phyloP scores from a whole-genome alignment of 208 protist species.

The Entamoeba invadens region DNA sequence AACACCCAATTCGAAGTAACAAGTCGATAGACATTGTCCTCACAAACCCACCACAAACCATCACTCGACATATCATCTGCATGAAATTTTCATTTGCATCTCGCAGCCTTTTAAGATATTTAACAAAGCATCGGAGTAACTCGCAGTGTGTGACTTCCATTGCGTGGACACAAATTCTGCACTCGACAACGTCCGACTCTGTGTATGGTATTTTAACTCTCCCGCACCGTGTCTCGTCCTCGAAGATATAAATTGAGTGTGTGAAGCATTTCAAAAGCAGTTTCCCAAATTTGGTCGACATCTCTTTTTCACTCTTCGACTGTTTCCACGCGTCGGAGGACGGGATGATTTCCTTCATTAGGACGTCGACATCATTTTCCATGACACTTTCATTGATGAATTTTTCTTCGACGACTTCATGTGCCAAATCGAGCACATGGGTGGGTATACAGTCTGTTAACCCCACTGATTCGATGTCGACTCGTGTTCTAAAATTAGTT shows the following conservation, averaged over 20 bases:
- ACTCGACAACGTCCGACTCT: neutral
- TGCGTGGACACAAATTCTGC: neutral
- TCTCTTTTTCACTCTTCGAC: neutral
- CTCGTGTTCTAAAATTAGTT: neutral
- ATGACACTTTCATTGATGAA: neutral
- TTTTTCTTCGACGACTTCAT: neutral
- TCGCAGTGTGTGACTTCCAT: neutral
- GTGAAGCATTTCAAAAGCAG: neutral
- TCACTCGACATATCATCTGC: neutral
- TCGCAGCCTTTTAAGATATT: neutral
- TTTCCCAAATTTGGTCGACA: neutral
- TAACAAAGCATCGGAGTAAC: neutral
- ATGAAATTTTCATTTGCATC: neutral
- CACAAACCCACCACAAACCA: neutral
- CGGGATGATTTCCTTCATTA: neutral
- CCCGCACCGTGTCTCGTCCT: neutral
- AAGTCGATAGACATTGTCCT: neutral
- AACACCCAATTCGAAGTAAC: neutral
- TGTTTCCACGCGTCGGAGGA: neutral
- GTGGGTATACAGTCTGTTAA: neutral
- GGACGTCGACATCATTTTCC: neutral
- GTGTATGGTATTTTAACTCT: neutral
- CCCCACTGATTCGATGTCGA: neutral
- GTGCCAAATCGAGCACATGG: neutral
- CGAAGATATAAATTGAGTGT: neutral